Percentiles rank a stretch among this genome's conserved stretches.
Evolutionary conservation across 495 filamentous ascomycete genomes (phyloP).

Genomic region (Hypoxylon lienhwacheense): DNA sequence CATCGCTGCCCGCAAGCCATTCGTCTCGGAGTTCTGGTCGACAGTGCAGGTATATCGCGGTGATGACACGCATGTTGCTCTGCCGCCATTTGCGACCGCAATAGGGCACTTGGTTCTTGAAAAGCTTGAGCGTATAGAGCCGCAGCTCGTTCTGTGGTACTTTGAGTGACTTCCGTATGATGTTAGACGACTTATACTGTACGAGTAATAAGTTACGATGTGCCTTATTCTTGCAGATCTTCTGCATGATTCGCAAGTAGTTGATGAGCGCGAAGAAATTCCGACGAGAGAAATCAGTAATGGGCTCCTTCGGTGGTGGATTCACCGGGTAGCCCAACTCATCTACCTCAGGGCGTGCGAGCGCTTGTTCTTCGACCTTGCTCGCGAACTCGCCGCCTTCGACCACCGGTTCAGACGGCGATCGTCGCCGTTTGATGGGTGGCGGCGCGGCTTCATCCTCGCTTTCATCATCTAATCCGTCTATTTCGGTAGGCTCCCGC

Average conservation of each 20-base stretch:
- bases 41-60: slow-evolving; percentile 91
- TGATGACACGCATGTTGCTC: slow-evolving; percentile 97
- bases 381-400: slow-evolving; percentile 34
- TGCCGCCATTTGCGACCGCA: slow-evolving; percentile 98
- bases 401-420: slow-evolving; percentile 43
- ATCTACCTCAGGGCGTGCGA: slow-evolving; percentile 75
- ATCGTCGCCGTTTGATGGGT: slow-evolving; percentile 65
- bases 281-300: slow-evolving; percentile 87
- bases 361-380: slow-evolving; percentile 31
- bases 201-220: slow-evolving; percentile 92
- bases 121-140: slow-evolving; percentile 93
- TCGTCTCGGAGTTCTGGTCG: slow-evolving; percentile 90
- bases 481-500: slow-evolving; percentile 26
- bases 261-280: slow-evolving; percentile 95
- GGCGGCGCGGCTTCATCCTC: slow-evolving; percentile 82
- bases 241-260: slow-evolving; percentile 92
- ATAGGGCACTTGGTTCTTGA: slow-evolving; percentile 97
- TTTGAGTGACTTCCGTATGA: slow-evolving; percentile 85
- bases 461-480: slow-evolving; percentile 42
- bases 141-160: slow-evolving; percentile 85
- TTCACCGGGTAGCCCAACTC: slow-evolving; percentile 77
- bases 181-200: slow-evolving; percentile 88
- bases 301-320: slow-evolving; percentile 69
- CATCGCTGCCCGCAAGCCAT: slow-evolving; percentile 87
- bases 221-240: slow-evolving; percentile 90